Evolutionary conservation across 352 stramenopile species (phyloP), one percentile per base, ranked within the genome.

Genomic region (Blastocystis sp.): DNA sequence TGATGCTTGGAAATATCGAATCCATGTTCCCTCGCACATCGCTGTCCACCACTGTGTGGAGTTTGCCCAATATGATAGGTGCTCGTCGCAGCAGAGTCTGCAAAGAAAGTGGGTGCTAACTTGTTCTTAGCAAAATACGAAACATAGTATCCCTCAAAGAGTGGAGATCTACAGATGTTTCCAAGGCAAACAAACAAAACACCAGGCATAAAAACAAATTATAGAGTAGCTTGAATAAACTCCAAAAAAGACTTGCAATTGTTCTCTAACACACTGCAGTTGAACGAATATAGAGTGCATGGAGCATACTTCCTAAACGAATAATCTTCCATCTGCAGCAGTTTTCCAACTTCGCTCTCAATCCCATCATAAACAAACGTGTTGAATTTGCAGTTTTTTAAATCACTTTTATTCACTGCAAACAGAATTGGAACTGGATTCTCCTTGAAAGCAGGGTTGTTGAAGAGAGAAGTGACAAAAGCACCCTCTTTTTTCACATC

Each of bases 101-200:
- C 77, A 50, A 29, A 77, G 13, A 7, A 43, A 53, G 18, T 61
- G 2, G 39, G 50, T 45, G 61, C 37, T 41, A 53, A 43, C 15
- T 43, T 3, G 43, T 76, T 77, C 55, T 88, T 34, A 26, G 37
- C 43, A 45, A 88, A 56, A 23, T 66, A 37, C 20, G 62, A 50
- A 54, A 20, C 62, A 64, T 45, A 79, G 23, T 47, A 29, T 15
- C 77, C 77, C 41, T 88, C 77, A 18, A 54, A 56, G 0, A 88
- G 34, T n/a, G 77, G 77, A 18, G 77, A 88, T 55, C 77, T 79
- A 23, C 77, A 88, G 23, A 88, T 88, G 26, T 88, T 88, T 76
- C 77, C 77, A 8, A 88, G 18, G 29, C 77, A 88, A 88, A 88
- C 77, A 88, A 88, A 88, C 66, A 88, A 43, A 50, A 88, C 39